phyloP scores from a whole-genome alignment of 192 early-diverging fungal genomes.

The Coemansia sp. region DNA sequence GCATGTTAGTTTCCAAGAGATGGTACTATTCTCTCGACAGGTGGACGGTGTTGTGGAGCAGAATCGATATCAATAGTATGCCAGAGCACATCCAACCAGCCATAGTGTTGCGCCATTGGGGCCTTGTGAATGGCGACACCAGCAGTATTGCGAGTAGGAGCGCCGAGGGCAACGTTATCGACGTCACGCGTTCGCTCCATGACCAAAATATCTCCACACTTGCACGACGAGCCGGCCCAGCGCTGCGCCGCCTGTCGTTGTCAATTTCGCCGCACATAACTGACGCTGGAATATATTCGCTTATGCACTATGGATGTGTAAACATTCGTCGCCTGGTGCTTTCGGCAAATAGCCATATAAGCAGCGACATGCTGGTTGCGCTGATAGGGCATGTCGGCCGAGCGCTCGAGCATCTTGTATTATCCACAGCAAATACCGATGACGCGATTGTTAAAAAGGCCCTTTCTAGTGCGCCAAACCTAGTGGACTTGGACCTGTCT shows the following conservation, averaged over 20 bases:
- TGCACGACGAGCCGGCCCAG: slow-evolving; percentile 36
- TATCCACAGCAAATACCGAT: slow-evolving; percentile 18
- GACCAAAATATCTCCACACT: slow-evolving; percentile 20
- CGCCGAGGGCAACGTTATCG: not conserved
- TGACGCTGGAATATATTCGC: slow-evolving; percentile 12
- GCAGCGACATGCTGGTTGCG: slow-evolving; percentile 6
- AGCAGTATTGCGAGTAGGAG: not conserved
- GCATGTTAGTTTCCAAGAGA: slow-evolving; percentile 36
- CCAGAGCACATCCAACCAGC: not conserved
- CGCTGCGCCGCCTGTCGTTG: slow-evolving; percentile 23
- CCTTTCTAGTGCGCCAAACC: slow-evolving; percentile 14
- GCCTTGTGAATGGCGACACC: not conserved
- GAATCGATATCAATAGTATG: slow-evolving; percentile 20
- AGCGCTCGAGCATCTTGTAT: slow-evolving; percentile 17
- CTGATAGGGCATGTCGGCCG: slow-evolving; percentile 8
- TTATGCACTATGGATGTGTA: slow-evolving; percentile 23
- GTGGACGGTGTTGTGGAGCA: slow-evolving; percentile 31
- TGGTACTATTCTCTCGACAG: slow-evolving; percentile 30
- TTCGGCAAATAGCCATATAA: slow-evolving; percentile 19
- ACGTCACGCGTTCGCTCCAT: not conserved
- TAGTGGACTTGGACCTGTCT: slow-evolving; percentile 27
- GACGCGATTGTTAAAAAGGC: slow-evolving; percentile 17
- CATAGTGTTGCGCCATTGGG: not conserved
- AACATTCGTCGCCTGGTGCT: slow-evolving; percentile 37
- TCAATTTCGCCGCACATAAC: slow-evolving; percentile 22